Percentiles rank a stretch among this genome's conserved stretches.
These are phyloP conservation scores for Acacia crassicarpa DNA, from an alignment of 306 rosid species.

Conservation along the genomic window DNA sequence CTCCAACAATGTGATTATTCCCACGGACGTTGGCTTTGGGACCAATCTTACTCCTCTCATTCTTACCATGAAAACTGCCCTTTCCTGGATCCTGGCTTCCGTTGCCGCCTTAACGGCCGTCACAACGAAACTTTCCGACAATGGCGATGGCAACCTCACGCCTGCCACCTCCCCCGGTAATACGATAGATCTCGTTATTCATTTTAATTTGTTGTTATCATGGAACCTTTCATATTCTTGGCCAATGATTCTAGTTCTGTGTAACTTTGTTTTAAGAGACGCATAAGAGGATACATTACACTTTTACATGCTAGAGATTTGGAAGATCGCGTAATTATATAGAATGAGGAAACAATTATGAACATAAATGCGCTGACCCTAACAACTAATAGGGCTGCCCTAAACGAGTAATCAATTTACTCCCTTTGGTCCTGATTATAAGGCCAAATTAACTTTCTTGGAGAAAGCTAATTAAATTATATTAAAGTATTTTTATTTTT, in stretches of 20 bases:
- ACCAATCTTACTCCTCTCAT: conserved; percentile 24
- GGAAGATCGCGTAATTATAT: not conserved
- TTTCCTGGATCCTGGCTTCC: conserved; percentile 88
- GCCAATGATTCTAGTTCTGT: not conserved
- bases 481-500: too few species aligned
- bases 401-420: too few species aligned
- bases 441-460: too few species aligned
- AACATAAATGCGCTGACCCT: not conserved
- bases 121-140: conserved; percentile 47
- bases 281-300: not conserved
- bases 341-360: not conserved
- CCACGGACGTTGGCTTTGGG: conserved; percentile 70
- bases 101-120: conserved; percentile 68
- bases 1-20: conserved; percentile 54
- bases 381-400: too few species aligned
- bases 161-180: conserved; percentile 76
- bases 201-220: not conserved
- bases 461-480: too few species aligned
- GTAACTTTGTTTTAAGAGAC: not conserved
- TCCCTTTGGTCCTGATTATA: too few species aligned
- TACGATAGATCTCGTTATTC: not conserved
- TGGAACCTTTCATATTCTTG: not conserved
- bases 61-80: conserved; percentile 67
- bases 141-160: conserved; percentile 85
- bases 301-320: not conserved